phyloP scores from a whole-genome alignment of 345 rosid genomes.

The Hypericum androsaemum region DNA sequence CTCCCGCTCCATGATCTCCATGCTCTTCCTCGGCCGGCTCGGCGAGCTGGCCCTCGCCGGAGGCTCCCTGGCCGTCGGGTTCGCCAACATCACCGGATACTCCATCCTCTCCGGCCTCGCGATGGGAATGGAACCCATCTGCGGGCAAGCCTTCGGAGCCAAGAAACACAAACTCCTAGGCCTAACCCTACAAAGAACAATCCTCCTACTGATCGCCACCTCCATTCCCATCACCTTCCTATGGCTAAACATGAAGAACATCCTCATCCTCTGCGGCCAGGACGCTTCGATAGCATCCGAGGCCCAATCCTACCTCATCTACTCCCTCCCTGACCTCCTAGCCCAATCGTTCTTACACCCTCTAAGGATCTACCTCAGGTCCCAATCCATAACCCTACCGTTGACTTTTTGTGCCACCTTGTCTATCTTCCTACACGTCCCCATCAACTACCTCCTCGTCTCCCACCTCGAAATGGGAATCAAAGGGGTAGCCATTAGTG shows the following conservation, averaged over 20 bases:
- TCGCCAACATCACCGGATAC: conserved; percentile 73
- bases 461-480: conserved; percentile 45
- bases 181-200: conserved; percentile 28
- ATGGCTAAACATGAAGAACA: conserved; percentile 31
- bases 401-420: conserved; percentile 16
- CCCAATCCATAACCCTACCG: conserved; percentile 26
- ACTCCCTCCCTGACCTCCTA: conserved; percentile 34
- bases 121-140: conserved; percentile 40
- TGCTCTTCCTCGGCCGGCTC: conserved; percentile 43
- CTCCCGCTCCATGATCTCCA: conserved; percentile 44
- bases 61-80: conserved; percentile 35
- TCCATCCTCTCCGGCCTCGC: conserved; percentile 82
- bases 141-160: conserved; percentile 45
- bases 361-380: conserved; percentile 33
- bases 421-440: conserved; percentile 19
- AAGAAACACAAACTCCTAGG: conserved; percentile 24
- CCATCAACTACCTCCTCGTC: conserved; percentile 25
- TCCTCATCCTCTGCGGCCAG: conserved; percentile 33
- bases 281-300: conserved; percentile 25
- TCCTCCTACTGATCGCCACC: conserved; percentile 27
- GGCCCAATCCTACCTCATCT: conserved; percentile 29
- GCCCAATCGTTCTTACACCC: conserved; percentile 37
- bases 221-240: conserved; percentile 32
- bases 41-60: conserved; percentile 39
- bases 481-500: conserved; percentile 65